Base-by-base conservation (phyloP, 805 yeast genomes). In the Candida rishiriensis region DNA sequence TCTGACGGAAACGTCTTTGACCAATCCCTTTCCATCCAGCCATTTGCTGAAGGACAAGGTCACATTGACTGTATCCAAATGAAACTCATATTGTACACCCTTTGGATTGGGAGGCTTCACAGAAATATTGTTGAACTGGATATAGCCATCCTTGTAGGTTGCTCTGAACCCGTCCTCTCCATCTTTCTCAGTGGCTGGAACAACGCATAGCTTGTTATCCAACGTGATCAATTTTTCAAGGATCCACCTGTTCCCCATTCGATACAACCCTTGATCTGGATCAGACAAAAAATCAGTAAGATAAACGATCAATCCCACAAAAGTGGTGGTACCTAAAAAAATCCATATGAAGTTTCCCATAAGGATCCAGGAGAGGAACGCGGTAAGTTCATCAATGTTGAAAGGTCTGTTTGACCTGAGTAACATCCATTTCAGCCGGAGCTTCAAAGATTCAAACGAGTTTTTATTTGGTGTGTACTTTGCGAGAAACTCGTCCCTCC, bases 291-390 rank as follows among this genome's bases (percentile, higher is more conserved):
- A 50, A 49, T 77, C 71, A 3, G 73, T 57, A 1, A 72, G 52
- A 53, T 76, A 75, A 55, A 78, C 65, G 7, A 71, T 48, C 29
- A 70, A 64, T 32, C 79, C 71, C 9, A 71, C 71, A 54, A 77
- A 78, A 1, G 82, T 78, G 9, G 83, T 78, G 3, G 83, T 78
- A 3, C 83, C 83, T 43, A 78, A 61, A 12, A 76, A 56, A 14
- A 78, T 64, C 81, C 81, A 77, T 32, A 78, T 56, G 16, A 76
- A 60, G 52, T 77, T 73, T 1, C 82, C 83, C 79, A 78, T 74
- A 29, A 78, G 67, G 11, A 76, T 57, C 80, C 80, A 78, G 4
- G 81, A 76, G 10, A 73, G 64, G 52, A 78, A 73, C 1, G 83
- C 81, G 2, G 78, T 72, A 14, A 75, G 57, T 46, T 76, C 81